A percentile compares a stretch with the other conserved stretches of the same genome.
These are phyloP conservation scores for Veloboletus limbatus DNA, from an alignment of 1,284 basidiomycete genomes.

Conservation along the genomic window DNA sequence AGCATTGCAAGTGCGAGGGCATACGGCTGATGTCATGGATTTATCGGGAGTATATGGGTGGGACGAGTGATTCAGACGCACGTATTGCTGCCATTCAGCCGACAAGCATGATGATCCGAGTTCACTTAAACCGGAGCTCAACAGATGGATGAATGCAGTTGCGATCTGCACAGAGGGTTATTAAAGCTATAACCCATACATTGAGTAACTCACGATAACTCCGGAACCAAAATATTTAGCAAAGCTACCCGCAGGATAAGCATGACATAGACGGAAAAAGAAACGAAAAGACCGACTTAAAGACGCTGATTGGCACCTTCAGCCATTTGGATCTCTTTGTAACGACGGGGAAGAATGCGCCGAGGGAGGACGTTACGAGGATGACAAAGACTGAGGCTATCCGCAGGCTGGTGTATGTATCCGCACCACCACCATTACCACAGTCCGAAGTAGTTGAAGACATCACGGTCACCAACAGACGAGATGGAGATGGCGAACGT, in stretches of 20 bases:
- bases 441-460: constrained; percentile 24
- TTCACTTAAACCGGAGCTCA: constrained; percentile 72
- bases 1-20: constrained; percentile 77
- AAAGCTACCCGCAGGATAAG: constrained; percentile 50
- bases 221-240: constrained; percentile 96
- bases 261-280: background rate
- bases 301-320: constrained; percentile 61
- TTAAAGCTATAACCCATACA: constrained; percentile 8
- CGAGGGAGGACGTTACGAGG: constrained; percentile 61
- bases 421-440: constrained; percentile 37
- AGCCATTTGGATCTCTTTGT: constrained; percentile 59
- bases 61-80: constrained; percentile 37
- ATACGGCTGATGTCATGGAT: constrained; percentile 56
- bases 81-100: constrained; percentile 71
- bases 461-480: constrained; percentile 14
- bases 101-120: constrained; percentile 73
- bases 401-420: constrained; percentile 49
- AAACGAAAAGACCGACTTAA: constrained; percentile 58
- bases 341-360: constrained; percentile 83
- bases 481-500: background rate
- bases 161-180: constrained; percentile 61
- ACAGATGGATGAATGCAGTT: constrained; percentile 87
- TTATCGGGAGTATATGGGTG: constrained; percentile 4
- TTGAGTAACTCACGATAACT: constrained; percentile 64
- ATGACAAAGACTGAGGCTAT: constrained; percentile 91